A percentile compares a stretch with the other conserved stretches of the same genome.
Conservation (phyloP, 2,329 filamentous ascomycete species). For the Torrubiella hemipterigena region DNA sequence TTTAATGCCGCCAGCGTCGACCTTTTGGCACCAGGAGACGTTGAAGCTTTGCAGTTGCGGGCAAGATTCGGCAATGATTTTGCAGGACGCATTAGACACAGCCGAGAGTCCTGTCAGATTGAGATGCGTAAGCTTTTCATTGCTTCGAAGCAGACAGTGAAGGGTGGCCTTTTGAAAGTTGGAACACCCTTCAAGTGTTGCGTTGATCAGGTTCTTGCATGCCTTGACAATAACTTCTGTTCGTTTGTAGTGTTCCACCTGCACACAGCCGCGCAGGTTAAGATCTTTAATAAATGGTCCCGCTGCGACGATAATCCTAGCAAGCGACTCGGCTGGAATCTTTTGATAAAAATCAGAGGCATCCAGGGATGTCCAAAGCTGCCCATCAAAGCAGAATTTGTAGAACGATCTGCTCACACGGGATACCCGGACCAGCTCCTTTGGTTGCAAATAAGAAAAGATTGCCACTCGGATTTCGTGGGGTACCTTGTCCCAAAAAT, state of each 20-base stretch:
- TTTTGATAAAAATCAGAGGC: constrained; percentile 76
- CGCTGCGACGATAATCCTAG: constrained; percentile 72
- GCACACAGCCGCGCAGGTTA: constrained; percentile 83
- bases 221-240: constrained; percentile 67
- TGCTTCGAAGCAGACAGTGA: constrained; percentile 62
- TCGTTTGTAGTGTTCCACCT: constrained; percentile 71
- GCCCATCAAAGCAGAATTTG: constrained; percentile 81
- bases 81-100: constrained; percentile 75
- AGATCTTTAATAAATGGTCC: constrained; percentile 86
- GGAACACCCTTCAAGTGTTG: constrained; percentile 79
- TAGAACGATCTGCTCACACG: constrained; percentile 69
- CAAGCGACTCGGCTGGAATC: constrained; percentile 72
- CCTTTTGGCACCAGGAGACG: constrained; percentile 83
- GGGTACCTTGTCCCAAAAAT: constrained; percentile 74
- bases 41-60: constrained; percentile 74
- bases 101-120: constrained; percentile 74
- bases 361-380: constrained; percentile 81
- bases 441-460: constrained; percentile 63
- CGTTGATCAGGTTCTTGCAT: constrained; percentile 77
- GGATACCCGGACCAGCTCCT: constrained; percentile 69
- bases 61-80: constrained; percentile 72
- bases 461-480: constrained; percentile 71
- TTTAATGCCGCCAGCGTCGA: constrained; percentile 66
- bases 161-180: constrained; percentile 72
- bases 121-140: constrained; percentile 66